phyloP scores from a whole-genome alignment of 1,284 basidiomycete species.

The Cerrena zonata region DNA sequence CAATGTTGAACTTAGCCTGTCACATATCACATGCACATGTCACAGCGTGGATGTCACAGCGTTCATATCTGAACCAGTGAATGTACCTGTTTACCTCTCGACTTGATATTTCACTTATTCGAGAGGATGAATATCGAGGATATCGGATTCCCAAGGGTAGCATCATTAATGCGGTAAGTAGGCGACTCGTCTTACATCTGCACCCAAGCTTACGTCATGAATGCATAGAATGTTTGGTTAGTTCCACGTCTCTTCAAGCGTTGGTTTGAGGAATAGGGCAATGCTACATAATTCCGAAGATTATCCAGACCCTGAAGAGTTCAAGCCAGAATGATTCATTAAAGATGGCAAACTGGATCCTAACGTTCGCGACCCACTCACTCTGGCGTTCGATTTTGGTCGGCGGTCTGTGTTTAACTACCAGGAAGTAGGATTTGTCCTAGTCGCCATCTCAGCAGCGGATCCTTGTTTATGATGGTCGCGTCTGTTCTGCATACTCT shows the following conservation, averaged over 20 bases:
- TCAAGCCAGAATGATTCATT: slow-evolving; percentile 14
- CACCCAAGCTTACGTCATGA: not conserved
- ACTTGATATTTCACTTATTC: no score
- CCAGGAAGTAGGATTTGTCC: slow-evolving; percentile 6
- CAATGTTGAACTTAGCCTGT: no score
- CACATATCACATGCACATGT: no score
- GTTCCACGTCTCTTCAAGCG: not conserved
- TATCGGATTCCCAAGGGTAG: slow-evolving; percentile 21
- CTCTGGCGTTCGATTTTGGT: slow-evolving; percentile 18
- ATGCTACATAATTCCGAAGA: slow-evolving; percentile 9
- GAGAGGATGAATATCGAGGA: slow-evolving; percentile 19
- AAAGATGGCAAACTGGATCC: slow-evolving; percentile 9
- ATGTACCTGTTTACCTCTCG: no score
- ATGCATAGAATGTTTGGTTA: slow-evolving; percentile 4
- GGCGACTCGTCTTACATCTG: not conserved
- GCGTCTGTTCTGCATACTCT: slow-evolving; percentile 13
- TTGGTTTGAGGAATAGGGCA: not conserved
- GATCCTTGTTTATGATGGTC: slow-evolving; percentile 10
- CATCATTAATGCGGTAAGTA: not conserved
- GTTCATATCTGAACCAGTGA: no score
- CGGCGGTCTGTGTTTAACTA: slow-evolving; percentile 3
- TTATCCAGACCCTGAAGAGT: slow-evolving; percentile 12
- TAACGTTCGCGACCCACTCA: slow-evolving; percentile 7
- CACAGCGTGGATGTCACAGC: no score
- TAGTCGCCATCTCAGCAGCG: slow-evolving; percentile 2